Percentiles rank a stretch among this genome's conserved stretches.
Conservation (phyloP, 179 eudicot genomes). For the Beta lomatogona region DNA sequence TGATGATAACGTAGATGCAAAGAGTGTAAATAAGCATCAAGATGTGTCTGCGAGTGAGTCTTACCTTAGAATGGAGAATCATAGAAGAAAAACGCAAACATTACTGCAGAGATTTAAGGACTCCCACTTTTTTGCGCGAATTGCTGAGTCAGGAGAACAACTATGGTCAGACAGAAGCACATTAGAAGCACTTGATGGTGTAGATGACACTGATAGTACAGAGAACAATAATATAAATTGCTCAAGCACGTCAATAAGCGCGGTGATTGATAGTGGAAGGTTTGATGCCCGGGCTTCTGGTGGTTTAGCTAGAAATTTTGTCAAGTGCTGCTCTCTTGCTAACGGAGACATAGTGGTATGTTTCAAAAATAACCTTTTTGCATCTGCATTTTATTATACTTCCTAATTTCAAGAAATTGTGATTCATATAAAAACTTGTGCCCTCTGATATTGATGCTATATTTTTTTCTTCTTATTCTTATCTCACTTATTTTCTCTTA, state of each 20-base stretch:
- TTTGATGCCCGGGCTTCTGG: slow-evolving; percentile 86
- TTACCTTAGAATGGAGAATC: slow-evolving; percentile 82
- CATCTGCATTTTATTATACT: slow-evolving; percentile 1
- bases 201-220: slow-evolving; percentile 30
- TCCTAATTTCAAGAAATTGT: neutral
- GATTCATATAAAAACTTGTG: neutral
- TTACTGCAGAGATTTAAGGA: slow-evolving; percentile 68
- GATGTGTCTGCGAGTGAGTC: slow-evolving; percentile 75
- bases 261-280: slow-evolving; percentile 71
- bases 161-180: slow-evolving; percentile 76
- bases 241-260: slow-evolving; percentile 44
- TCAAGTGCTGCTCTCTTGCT: slow-evolving; percentile 73
- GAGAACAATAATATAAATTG: slow-evolving; percentile 36
- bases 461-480: slow-evolving; percentile 21
- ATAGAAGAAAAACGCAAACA: slow-evolving; percentile 66
- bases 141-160: slow-evolving; percentile 76
- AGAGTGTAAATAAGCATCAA: slow-evolving; percentile 37
- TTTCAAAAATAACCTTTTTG: slow-evolving; percentile 35
- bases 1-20: slow-evolving; percentile 39
- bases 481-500: slow-evolving; percentile 46
- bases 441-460: neutral
- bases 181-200: slow-evolving; percentile 37
- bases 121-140: slow-evolving; percentile 91
- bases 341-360: slow-evolving; percentile 99
- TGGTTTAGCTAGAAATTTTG: slow-evolving; percentile 85